Evolutionary conservation across 2,329 filamentous ascomycete genomes (phyloP).

Genomic region (Chaetothyriales sp.): DNA sequence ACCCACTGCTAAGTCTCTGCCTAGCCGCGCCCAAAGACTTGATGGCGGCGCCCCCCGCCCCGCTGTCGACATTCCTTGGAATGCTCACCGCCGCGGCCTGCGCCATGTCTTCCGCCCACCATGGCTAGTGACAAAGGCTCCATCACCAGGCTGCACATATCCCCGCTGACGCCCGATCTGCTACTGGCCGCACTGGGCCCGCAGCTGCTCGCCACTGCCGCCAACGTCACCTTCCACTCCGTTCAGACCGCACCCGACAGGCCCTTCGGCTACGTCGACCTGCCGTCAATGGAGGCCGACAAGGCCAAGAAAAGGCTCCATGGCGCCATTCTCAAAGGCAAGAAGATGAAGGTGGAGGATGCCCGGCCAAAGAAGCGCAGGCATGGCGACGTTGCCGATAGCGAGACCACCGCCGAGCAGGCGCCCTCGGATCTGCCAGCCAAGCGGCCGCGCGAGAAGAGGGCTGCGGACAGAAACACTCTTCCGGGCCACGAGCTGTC

Average conservation of each 20-base stretch:
- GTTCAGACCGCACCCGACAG: conserved; percentile 81
- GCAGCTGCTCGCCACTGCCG: conserved; percentile 50
- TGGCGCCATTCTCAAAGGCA: conserved; percentile 69
- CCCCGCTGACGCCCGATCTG: conserved; percentile 63
- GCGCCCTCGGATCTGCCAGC: conserved; percentile 25
- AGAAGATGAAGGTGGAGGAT: conserved; percentile 71
- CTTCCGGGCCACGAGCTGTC: conserved; percentile 53
- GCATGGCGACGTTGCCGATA: conserved; percentile 25
- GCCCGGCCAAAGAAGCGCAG: conserved; percentile 53
- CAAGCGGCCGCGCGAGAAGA: conserved; percentile 37
- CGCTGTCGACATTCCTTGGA: not conserved
- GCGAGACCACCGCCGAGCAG: not conserved
- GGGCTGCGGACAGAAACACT: conserved; percentile 25
- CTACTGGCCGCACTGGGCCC: conserved; percentile 58
- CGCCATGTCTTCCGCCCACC: too few relatives aligned
- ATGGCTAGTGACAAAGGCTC: not conserved
- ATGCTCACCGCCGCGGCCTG: not conserved
- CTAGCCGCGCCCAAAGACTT: too few relatives aligned
- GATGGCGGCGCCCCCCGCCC: too few relatives aligned
- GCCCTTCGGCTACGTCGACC: conserved; percentile 77
- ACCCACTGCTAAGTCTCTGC: too few relatives aligned
- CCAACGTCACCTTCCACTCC: conserved; percentile 76
- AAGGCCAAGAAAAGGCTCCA: conserved; percentile 84
- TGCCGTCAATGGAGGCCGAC: conserved; percentile 71
- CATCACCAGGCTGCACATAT: conserved; percentile 61